Evolutionary conservation across 1,284 basidiomycete species (phyloP).

Genomic region (Cryptococcus maquisensis): DNA sequence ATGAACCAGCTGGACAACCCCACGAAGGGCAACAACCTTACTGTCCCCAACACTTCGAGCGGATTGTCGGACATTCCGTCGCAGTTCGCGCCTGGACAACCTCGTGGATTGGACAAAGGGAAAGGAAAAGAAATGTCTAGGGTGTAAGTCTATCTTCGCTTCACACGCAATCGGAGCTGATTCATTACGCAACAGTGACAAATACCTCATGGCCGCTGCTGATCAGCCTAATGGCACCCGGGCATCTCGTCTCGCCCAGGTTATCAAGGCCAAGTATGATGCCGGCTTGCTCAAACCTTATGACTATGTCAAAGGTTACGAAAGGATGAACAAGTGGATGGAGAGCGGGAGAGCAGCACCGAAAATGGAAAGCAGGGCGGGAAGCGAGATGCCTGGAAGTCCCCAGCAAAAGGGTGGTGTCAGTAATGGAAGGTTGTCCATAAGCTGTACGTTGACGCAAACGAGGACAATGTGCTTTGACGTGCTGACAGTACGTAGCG

Average conservation of each 20-base stretch:
- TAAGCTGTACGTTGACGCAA: slow-evolving; percentile 7
- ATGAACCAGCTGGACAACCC: slow-evolving; percentile 10
- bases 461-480: background rate
- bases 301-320: slow-evolving; percentile 93
- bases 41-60: background rate
- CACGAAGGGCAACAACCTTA: background rate
- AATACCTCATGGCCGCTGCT: slow-evolving; percentile 88
- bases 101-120: slow-evolving; percentile 12
- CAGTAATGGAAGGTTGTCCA: slow-evolving; percentile 5
- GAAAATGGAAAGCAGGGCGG: slow-evolving; percentile 24
- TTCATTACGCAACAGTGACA: slow-evolving; percentile 56
- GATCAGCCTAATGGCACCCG: slow-evolving; percentile 89
- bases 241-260: slow-evolving; percentile 82
- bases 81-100: background rate
- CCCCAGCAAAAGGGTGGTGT: slow-evolving; percentile 6
- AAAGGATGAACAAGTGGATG: slow-evolving; percentile 88
- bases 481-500: slow-evolving; percentile 4
- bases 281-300: slow-evolving; percentile 92
- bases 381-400: slow-evolving; percentile 15
- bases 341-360: slow-evolving; percentile 56
- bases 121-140: slow-evolving; percentile 29
- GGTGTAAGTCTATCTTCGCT: slow-evolving; percentile 20
- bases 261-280: slow-evolving; percentile 95
- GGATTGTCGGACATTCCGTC: too few relatives aligned
- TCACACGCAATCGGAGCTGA: background rate